phyloP scores from a whole-genome alignment of 164 flowering plant genomes.

The Cinnamomum chago region DNA sequence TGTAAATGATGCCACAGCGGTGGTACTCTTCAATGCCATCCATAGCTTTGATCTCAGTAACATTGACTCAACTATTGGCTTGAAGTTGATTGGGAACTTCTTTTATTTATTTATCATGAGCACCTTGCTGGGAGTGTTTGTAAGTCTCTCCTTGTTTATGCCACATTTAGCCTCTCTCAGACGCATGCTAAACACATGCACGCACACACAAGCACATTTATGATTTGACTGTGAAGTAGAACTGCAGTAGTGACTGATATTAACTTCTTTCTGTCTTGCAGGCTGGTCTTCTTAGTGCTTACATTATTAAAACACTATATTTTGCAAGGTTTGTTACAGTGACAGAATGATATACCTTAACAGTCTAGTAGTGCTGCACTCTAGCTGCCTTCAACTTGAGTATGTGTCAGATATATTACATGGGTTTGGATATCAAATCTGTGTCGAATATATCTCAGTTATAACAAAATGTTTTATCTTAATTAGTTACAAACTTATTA shows the following conservation, averaged over 20 bases:
- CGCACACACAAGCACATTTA: too few species aligned
- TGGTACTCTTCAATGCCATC: conserved; percentile 90
- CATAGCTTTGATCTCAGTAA: conserved; percentile 74
- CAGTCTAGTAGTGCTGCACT: not conserved
- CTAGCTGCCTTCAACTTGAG: not conserved
- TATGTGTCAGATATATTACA: not conserved
- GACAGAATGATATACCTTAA: not conserved
- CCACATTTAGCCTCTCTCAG: conserved; percentile 12
- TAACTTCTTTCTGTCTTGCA: conserved; percentile 24
- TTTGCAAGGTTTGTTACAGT: conserved; percentile 29
- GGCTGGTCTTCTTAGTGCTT: conserved; percentile 87
- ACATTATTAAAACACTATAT: conserved; percentile 63
- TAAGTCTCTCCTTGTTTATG: conserved; percentile 28
- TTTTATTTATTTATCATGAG: conserved; percentile 64
- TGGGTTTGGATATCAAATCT: not conserved
- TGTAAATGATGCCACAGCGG: conserved; percentile 92
- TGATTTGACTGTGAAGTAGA: not conserved
- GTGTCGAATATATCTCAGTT: not conserved
- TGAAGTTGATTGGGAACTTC: conserved; percentile 62
- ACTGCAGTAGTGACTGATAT: not conserved
- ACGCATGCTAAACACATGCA: not conserved
- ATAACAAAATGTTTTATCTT: too few species aligned
- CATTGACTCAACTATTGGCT: conserved; percentile 38
- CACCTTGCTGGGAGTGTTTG: conserved; percentile 70
- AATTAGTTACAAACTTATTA: too few species aligned